phyloP scores from a whole-genome alignment of 331 rosid species.

The Dryas integrifolia region DNA sequence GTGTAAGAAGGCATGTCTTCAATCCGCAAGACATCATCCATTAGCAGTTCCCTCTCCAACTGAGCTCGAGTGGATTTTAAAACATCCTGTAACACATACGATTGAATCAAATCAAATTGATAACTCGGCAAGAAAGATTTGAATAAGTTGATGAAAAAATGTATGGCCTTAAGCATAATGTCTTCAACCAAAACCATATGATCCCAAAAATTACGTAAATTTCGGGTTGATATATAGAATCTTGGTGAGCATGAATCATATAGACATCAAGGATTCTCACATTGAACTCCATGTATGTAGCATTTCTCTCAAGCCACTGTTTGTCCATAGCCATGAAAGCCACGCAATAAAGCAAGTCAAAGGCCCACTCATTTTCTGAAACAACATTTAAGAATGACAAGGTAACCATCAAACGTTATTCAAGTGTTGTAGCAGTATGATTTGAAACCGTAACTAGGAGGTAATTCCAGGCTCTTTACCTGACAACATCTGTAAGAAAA shows the following conservation, averaged over 20 bases:
- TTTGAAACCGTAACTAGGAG: not conserved
- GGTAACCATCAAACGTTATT: not conserved
- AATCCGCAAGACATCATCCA: slow-evolving; percentile 68
- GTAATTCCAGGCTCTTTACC: slow-evolving; percentile 43
- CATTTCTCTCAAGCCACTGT: slow-evolving; percentile 82
- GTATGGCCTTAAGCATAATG: not conserved
- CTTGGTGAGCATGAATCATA: not conserved
- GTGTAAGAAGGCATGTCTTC: slow-evolving; percentile 90
- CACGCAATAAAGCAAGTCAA: slow-evolving; percentile 83
- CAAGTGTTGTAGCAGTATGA: not conserved
- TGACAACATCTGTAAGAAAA: slow-evolving; percentile 77
- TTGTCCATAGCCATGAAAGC: slow-evolving; percentile 86
- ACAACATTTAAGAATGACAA: slow-evolving; percentile 18
- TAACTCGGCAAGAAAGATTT: not conserved
- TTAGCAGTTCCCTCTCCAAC: slow-evolving; percentile 74
- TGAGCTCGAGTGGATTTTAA: slow-evolving; percentile 65
- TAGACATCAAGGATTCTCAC: slow-evolving; percentile 42
- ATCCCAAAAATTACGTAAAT: not conserved
- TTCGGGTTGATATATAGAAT: not conserved
- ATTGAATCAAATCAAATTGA: not conserved
- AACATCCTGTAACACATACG: slow-evolving; percentile 50
- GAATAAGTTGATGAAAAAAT: not conserved
- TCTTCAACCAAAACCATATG: not conserved
- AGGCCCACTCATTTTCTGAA: slow-evolving; percentile 83
- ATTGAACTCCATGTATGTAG: slow-evolving; percentile 89